Evolutionary conservation across 345 rosid species (phyloP), one percentile per base, ranked within the genome.

Genomic region (Corchorus olitorius): DNA sequence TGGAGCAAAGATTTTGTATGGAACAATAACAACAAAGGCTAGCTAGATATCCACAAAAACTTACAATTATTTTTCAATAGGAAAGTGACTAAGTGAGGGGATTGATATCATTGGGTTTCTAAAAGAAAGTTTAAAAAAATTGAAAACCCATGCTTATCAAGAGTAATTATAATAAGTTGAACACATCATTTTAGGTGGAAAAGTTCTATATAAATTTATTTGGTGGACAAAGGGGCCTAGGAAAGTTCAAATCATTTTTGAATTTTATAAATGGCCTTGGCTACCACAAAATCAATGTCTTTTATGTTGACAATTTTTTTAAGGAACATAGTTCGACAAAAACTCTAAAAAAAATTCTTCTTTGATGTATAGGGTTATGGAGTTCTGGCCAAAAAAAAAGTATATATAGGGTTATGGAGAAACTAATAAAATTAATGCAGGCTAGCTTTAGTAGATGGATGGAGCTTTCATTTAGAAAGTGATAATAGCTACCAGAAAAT

Each of bases 151-250:
- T 69, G 53, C 27, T 71, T 77, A 39, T 69, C 22, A 59, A 14
- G n/a, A 37, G 41, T 20, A 49, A 45, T 61, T 49, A 70, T 37
- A 43, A 64, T 72, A 66, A 56, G 27, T 46, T 46, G 72, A 78
- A 50, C 35, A 33, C 76, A 78, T 73, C 59, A 72, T 64, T 53
- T 43, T 14, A 43, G 72, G 74, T 50, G 43, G 45, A 52, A 70
- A 70, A 54, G 48, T 39, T 39, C 22, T 56, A 1, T 50, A 49
- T 14, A 50, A 27, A 62, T 35, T 22, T 13, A 34, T 50, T 34
- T 7, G 43, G 22, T 10, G 61, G 55, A 20, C 8, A 43, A 74
- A 6, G 20, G 65, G 68, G 17, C 76, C 15, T 43, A 27, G 68
- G 63, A 71, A 77, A 70, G 68, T 78, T 22, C 15, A 20, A 39